A percentile compares a stretch with the other conserved stretches of the same genome.
phyloP scores from a whole-genome alignment of 2,329 filamentous ascomycete genomes.

The Aurifilum marmelostoma region DNA sequence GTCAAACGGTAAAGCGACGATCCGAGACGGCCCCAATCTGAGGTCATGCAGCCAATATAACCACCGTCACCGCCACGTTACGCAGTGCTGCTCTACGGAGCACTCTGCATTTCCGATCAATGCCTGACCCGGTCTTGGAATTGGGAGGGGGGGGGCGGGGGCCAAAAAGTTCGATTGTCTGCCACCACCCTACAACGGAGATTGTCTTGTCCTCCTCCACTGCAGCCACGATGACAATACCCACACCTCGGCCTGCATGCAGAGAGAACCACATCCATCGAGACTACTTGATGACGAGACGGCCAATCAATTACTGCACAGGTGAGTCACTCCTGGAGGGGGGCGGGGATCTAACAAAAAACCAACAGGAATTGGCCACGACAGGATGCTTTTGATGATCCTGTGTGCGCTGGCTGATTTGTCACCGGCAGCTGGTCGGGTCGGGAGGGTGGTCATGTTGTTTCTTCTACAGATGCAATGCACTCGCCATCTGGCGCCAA shows the following conservation, averaged over 20 bases:
- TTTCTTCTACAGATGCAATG: slow-evolving; percentile 7
- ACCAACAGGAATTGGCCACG: slow-evolving; percentile 13
- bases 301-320: background rate
- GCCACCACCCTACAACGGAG: background rate
- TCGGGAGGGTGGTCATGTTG: background rate
- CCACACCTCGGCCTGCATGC: slow-evolving; percentile 9
- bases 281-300: background rate
- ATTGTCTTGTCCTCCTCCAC: slow-evolving; percentile 4
- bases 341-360: no score
- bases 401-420: background rate
- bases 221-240: slow-evolving; percentile 6
- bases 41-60: slow-evolving; percentile 7
- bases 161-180: background rate
- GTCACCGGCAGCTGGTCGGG: background rate
- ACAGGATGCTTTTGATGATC: slow-evolving; percentile 6
- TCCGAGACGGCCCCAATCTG: background rate
- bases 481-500: slow-evolving; percentile 17
- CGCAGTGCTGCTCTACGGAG: background rate
- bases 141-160: background rate
- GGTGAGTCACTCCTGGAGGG: background rate
- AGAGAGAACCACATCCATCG: background rate
- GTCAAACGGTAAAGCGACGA: background rate
- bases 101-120: background rate
- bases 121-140: background rate
- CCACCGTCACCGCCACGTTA: background rate